Base-by-base conservation (phyloP, 2,329 filamentous ascomycete genomes). In the Aspergillus ruber region DNA sequence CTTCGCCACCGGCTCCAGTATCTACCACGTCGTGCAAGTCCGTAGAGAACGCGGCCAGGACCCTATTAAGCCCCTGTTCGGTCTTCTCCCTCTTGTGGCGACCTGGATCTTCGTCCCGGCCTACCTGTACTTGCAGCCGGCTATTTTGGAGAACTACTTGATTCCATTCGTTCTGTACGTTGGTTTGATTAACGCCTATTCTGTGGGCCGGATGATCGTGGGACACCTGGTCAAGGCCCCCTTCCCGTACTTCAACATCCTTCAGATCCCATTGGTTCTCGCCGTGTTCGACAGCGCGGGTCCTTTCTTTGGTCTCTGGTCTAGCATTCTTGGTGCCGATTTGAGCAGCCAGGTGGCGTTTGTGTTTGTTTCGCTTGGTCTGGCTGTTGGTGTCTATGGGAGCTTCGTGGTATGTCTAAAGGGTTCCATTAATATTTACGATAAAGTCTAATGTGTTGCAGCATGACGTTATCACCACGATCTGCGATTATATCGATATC, bases 401-500 rank as follows among this genome's bases (percentile, higher is more conserved):
- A 95, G 90, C 68, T 98, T 98, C 67, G 89, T 97, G 48, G 87
- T 77, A 63, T 61, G 74, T 63, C 29, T 21, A 35, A 21, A 13
- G 23, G 18, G 17, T 45, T 44, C 10, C 29, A 20, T n/a, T 20
- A 25, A 20, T 10, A 4, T 3, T 21, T 8, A 21, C 1, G 15
- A 25, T 10, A 2, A 35, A 7, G 10, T 20, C 42, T 53, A 36
- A 54, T 53, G 25, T 50, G 9, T 18, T 38, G 18, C 48, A 77
- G 75, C 70, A 95, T 27, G 93, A 97, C 66, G 90, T 97, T 48
- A 96, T 98, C 56, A 89, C 93, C 50, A 94, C 89, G 25, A 97
- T 98, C 59, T 98, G 93, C 72, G 93, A 98, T 67, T 95, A 95
- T 67, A 78, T 97, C 51, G 93, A 98, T 66, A 98, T 98, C 57